Evolutionary conservation across 2,329 filamentous ascomycete genomes (phyloP).

Genomic region (Neofusicoccum kwambonambiense): DNA sequence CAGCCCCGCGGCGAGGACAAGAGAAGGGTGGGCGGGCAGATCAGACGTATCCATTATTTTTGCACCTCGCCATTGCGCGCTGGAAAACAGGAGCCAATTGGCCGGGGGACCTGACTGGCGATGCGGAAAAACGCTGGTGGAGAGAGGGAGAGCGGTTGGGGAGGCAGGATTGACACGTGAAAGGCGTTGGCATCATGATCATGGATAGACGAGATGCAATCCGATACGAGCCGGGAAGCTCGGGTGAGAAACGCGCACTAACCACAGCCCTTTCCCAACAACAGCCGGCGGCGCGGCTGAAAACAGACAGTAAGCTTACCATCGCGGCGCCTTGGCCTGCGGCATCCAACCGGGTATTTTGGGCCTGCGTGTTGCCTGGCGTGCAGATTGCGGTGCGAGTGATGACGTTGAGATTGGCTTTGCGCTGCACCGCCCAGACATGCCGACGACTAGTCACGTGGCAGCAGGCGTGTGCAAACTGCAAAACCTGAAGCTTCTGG

Average conservation of each 20-base stretch:
- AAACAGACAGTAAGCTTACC: too few relatives aligned
- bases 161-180: neutral
- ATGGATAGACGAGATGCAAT: neutral
- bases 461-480: too few relatives aligned
- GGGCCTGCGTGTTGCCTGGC: too few relatives aligned
- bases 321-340: too few relatives aligned
- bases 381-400: too few relatives aligned
- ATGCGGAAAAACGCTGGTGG: neutral
- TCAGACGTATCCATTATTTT: neutral
- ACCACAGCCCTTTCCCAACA: neutral
- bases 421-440: too few relatives aligned
- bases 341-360: too few relatives aligned
- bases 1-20: neutral
- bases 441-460: too few relatives aligned
- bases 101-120: too few relatives aligned
- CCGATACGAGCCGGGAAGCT: neutral
- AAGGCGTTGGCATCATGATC: conserved; percentile 1
- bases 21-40: neutral
- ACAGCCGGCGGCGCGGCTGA: neutral
- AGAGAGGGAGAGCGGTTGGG: neutral
- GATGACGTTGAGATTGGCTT: too few relatives aligned
- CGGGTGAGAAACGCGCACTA: neutral
- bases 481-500: neutral
- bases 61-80: neutral
- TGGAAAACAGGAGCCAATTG: neutral